These are phyloP conservation scores for Bodo saltans DNA, from an alignment of 78 protist species.

Conservation along the genomic window DNA sequence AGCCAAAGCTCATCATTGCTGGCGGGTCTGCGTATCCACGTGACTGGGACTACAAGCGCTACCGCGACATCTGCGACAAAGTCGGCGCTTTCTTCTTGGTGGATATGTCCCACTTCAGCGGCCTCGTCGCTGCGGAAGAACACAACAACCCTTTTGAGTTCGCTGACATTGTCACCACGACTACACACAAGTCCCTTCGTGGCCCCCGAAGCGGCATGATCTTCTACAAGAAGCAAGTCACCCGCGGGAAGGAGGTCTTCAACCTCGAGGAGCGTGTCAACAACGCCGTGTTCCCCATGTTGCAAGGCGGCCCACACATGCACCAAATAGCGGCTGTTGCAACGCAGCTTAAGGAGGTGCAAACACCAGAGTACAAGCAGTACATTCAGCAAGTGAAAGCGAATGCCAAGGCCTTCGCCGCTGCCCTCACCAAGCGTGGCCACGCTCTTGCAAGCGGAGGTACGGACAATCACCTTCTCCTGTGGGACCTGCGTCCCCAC, in stretches of 20 bases:
- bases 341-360: constrained; percentile 50
- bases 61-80: constrained; percentile 43
- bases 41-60: constrained; percentile 52
- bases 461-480: constrained; percentile 79
- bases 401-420: constrained; percentile 41
- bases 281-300: constrained; percentile 77
- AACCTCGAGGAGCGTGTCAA: constrained; percentile 50
- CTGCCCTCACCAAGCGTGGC: constrained; percentile 5
- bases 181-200: constrained; percentile 87
- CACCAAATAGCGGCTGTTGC: constrained; percentile 78
- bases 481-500: constrained; percentile 53
- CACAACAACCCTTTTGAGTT: constrained; percentile 52
- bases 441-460: constrained; percentile 69
- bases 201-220: constrained; percentile 80
- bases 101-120: constrained; percentile 82
- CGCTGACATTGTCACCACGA: constrained; percentile 80
- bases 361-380: constrained; percentile 50
- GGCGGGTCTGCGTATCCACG: constrained; percentile 84
- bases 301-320: constrained; percentile 93
- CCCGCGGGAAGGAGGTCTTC: no score
- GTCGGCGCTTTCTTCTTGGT: constrained; percentile 58
- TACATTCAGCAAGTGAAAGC: constrained; percentile 53
- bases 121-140: constrained; percentile 69
- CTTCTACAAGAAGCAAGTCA: constrained; percentile 57
- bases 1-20: constrained; percentile 74